phyloP scores from a whole-genome alignment of 805 yeast species.

The Cyberlindnera galapagoensis region DNA sequence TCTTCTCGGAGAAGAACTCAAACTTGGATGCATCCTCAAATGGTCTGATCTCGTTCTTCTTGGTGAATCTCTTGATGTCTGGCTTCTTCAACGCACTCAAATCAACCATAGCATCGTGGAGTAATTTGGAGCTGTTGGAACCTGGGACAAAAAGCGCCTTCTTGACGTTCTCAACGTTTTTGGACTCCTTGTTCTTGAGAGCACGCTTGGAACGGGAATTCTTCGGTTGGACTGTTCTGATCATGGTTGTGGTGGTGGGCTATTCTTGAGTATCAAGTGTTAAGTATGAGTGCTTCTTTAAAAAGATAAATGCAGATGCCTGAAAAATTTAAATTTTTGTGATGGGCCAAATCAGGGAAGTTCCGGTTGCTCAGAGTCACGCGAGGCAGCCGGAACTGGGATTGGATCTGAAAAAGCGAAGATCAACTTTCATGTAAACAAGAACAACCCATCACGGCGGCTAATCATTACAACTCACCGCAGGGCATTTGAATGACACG shows the following conservation, averaged over 20 bases:
- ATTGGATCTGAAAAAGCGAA: too few relatives aligned
- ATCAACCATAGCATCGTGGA: slow-evolving; percentile 88
- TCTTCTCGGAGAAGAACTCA: slow-evolving; percentile 93
- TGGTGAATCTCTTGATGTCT: slow-evolving; percentile 74
- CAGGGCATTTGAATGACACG: too few relatives aligned
- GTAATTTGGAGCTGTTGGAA: slow-evolving; percentile 62
- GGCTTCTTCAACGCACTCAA: slow-evolving; percentile 89
- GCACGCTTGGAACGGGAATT: slow-evolving; percentile 96
- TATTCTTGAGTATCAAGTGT: too few relatives aligned
- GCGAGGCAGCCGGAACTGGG: too few relatives aligned
- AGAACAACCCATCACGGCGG: too few relatives aligned
- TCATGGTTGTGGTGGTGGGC: slow-evolving; percentile 18
- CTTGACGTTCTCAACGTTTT: slow-evolving; percentile 83
- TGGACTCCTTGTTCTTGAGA: slow-evolving; percentile 79
- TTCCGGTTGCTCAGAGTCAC: too few relatives aligned
- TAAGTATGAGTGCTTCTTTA: neutral
- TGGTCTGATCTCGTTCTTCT: slow-evolving; percentile 85
- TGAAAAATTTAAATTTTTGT: slow-evolving; percentile 7
- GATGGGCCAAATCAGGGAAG: slow-evolving; percentile 1
- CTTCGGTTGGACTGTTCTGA: slow-evolving; percentile 61
- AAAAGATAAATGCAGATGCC: slow-evolving; percentile 4
- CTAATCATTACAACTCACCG: too few relatives aligned
- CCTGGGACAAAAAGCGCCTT: slow-evolving; percentile 92
- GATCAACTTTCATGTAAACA: too few relatives aligned
- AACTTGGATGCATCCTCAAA: slow-evolving; percentile 82